Evolutionary conservation across 1,284 basidiomycete genomes (phyloP).

Genomic region (Sphaerobolus stellatus): DNA sequence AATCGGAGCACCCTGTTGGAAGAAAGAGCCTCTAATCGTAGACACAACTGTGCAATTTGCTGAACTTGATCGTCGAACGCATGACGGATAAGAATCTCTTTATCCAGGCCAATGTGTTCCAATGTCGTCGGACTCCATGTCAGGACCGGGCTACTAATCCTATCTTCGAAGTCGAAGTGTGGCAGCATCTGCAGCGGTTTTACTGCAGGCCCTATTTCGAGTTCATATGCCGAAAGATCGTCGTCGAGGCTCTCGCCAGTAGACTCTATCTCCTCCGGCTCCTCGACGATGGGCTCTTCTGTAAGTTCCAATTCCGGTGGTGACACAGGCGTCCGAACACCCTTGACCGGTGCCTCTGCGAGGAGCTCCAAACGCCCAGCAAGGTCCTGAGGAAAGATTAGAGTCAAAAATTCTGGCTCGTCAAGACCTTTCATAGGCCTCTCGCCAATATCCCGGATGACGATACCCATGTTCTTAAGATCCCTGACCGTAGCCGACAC

Average conservation of each 20-base stretch:
- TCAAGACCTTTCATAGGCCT: slow-evolving; percentile 93
- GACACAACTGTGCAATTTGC: slow-evolving; percentile 71
- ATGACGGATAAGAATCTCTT: neutral
- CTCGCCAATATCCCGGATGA: slow-evolving; percentile 81
- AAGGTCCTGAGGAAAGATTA: slow-evolving; percentile 81
- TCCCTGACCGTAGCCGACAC: slow-evolving; percentile 59
- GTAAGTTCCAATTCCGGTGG: neutral
- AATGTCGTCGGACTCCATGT: neutral
- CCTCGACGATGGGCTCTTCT: neutral
- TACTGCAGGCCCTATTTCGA: neutral
- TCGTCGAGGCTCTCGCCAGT: neutral
- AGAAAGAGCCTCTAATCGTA: slow-evolving; percentile 83
- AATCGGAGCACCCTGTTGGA: slow-evolving; percentile 62
- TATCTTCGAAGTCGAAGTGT: neutral
- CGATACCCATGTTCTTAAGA: slow-evolving; percentile 73
- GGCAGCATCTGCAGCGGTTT: neutral
- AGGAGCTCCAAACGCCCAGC: slow-evolving; percentile 71
- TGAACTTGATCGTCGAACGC: slow-evolving; percentile 69
- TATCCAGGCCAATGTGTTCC: neutral
- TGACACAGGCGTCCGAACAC: neutral
- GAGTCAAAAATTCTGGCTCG: slow-evolving; percentile 81
- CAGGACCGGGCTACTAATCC: neutral
- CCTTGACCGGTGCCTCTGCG: neutral
- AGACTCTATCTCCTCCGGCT: neutral
- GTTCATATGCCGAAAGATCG: neutral